Conservation (phyloP, 768 basidiomycete genomes). For the Neoboletus brunneissimus region DNA sequence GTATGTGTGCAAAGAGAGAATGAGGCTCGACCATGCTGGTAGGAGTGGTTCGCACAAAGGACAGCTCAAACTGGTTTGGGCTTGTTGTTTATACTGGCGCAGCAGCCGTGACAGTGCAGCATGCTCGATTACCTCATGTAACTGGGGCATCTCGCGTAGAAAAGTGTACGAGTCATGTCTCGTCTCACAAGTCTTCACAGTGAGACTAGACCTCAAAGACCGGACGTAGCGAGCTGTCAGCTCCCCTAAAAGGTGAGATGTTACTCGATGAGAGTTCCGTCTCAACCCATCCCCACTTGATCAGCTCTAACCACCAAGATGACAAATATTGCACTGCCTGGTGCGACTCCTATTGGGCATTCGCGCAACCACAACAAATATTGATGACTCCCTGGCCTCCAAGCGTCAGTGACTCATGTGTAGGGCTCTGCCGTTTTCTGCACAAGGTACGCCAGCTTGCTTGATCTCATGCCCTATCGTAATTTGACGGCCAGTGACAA, state of each 20-base stretch:
- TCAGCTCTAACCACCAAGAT: background rate
- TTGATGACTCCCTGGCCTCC: background rate
- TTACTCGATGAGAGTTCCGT: background rate
- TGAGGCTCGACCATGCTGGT: constrained; percentile 25
- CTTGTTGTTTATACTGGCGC: constrained; percentile 12
- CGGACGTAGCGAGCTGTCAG: background rate
- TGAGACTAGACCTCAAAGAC: background rate
- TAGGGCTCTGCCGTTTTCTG: background rate
- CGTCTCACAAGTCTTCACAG: background rate
- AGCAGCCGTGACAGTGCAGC: background rate
- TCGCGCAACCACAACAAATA: background rate
- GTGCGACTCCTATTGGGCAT: background rate
- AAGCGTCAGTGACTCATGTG: background rate
- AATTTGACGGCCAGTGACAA: background rate
- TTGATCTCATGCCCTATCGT: background rate
- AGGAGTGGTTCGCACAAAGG: background rate
- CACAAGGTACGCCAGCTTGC: background rate
- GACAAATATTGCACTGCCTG: background rate
- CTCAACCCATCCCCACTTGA: background rate
- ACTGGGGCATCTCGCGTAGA: background rate
- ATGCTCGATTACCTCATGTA: constrained; percentile 23
- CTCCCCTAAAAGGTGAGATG: background rate
- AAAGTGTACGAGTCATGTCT: background rate
- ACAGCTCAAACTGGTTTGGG: background rate
- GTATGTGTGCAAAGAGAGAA: constrained; percentile 35